Evolutionary conservation across 106 monocot genomes (phyloP).

Genomic region (Allium fistulosum): DNA sequence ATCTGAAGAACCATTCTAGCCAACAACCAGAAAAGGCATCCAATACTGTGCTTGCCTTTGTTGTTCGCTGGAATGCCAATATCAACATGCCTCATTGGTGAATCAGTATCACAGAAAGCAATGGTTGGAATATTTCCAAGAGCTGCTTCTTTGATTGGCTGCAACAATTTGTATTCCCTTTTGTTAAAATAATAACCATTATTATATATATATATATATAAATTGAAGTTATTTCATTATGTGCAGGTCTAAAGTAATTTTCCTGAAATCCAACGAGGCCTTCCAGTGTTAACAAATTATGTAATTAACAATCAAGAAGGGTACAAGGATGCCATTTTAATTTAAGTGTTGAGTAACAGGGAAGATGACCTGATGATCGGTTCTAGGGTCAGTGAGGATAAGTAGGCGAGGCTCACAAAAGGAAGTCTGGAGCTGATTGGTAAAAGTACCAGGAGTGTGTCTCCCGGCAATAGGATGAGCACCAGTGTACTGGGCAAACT

Average conservation of each 20-base stretch:
- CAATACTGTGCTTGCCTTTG: slow-evolving; percentile 84
- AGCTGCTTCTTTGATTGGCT: slow-evolving; percentile 86
- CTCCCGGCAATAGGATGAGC: slow-evolving; percentile 59
- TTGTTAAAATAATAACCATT: too few relatives aligned
- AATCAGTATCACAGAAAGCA: slow-evolving; percentile 81
- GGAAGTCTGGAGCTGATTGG: slow-evolving; percentile 20
- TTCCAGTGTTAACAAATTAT: too few relatives aligned
- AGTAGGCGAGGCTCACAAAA: slow-evolving; percentile 18
- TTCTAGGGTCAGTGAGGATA: slow-evolving; percentile 39
- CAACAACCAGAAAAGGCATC: slow-evolving; percentile 88
- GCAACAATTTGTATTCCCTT: not conserved
- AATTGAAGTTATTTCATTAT: too few relatives aligned
- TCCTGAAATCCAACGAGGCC: too few relatives aligned
- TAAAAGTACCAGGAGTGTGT: slow-evolving; percentile 18
- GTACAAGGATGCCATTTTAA: too few relatives aligned
- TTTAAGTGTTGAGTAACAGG: too few relatives aligned
- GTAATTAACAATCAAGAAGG: too few relatives aligned
- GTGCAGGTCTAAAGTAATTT: too few relatives aligned
- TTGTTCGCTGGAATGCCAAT: slow-evolving; percentile 94
- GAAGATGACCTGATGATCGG: slow-evolving; percentile 42
- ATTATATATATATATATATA: too few relatives aligned
- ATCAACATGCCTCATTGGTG: slow-evolving; percentile 85
- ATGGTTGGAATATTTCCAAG: slow-evolving; percentile 86
- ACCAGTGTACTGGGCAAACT: slow-evolving; percentile 61
- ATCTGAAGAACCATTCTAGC: slow-evolving; percentile 90